Conservation (phyloP, 2,329 filamentous ascomycete genomes). For the Colletotrichum caudatum region DNA sequence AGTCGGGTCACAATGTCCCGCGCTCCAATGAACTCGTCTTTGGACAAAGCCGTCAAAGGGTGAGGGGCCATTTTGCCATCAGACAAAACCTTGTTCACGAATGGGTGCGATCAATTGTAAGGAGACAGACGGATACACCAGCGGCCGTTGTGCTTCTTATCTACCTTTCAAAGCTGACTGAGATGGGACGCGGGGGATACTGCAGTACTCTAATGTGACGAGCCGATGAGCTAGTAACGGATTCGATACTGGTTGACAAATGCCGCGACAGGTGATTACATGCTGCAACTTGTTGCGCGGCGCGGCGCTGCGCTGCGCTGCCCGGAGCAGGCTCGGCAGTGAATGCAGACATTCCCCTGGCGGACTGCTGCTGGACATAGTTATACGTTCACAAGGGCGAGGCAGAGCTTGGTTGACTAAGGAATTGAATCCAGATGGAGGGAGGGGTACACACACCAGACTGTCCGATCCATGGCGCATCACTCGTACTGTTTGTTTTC, state of each 20-base stretch:
- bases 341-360: neutral
- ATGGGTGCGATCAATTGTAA: neutral
- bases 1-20: slow-evolving; percentile 58
- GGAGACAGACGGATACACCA: neutral
- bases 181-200: slow-evolving; percentile 27
- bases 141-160: slow-evolving; percentile 19
- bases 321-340: neutral
- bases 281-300: slow-evolving; percentile 3
- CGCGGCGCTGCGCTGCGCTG: too few relatives aligned
- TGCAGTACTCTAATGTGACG: slow-evolving; percentile 24
- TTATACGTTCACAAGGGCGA: neutral
- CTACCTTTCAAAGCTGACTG: slow-evolving; percentile 16
- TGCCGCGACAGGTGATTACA: slow-evolving; percentile 7
- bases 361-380: neutral
- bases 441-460: slow-evolving; percentile 13
- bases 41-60: slow-evolving; percentile 63
- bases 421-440: slow-evolving; percentile 1
- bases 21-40: slow-evolving; percentile 62
- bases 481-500: slow-evolving; percentile 9
- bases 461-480: slow-evolving; percentile 6
- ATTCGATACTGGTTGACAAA: neutral
- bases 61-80: slow-evolving; percentile 45
- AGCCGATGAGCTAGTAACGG: slow-evolving; percentile 13
- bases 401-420: slow-evolving; percentile 1
- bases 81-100: too few relatives aligned